Percentiles rank a stretch among this genome's conserved stretches.
These are phyloP conservation scores for Penicillium paxilli DNA, from an alignment of 495 filamentous ascomycete species.

Conservation along the genomic window DNA sequence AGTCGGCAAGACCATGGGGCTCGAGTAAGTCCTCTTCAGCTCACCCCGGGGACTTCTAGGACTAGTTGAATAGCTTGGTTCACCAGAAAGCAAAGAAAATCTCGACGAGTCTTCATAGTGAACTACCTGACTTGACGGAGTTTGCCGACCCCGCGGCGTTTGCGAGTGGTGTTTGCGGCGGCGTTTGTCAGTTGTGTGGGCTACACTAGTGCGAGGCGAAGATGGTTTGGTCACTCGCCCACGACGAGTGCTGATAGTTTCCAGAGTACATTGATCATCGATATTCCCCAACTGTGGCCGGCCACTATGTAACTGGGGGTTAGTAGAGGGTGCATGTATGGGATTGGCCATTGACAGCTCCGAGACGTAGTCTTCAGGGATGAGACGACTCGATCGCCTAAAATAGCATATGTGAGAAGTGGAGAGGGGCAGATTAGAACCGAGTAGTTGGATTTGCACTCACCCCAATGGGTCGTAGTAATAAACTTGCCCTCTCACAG, in stretches of 20 bases:
- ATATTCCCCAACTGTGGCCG: conserved; percentile 20
- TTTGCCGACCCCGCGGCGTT: conserved; percentile 7
- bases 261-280: conserved; percentile 23
- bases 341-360: conserved; percentile 26
- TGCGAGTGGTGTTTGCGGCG: conserved; percentile 11
- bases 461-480: background rate
- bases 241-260: conserved; percentile 24
- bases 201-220: conserved; percentile 11
- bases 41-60: background rate
- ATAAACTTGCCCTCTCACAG: background rate
- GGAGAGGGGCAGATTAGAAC: background rate
- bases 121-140: background rate
- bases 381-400: conserved; percentile 15
- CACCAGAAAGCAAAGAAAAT: background rate
- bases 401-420: background rate
- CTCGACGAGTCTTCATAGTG: background rate
- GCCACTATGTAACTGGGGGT: conserved; percentile 18
- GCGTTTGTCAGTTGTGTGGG: conserved; percentile 9
- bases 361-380: conserved; percentile 16
- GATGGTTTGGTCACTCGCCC: conserved; percentile 12
- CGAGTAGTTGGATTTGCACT: background rate
- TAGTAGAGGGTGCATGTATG: conserved; percentile 22
- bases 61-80: background rate
- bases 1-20: conserved; percentile 1
- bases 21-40: conserved; percentile 5